Percentiles rank a stretch among this genome's conserved stretches.
phyloP scores from a whole-genome alignment of 2,329 filamentous ascomycete species.

The Zasmidium angulare region DNA sequence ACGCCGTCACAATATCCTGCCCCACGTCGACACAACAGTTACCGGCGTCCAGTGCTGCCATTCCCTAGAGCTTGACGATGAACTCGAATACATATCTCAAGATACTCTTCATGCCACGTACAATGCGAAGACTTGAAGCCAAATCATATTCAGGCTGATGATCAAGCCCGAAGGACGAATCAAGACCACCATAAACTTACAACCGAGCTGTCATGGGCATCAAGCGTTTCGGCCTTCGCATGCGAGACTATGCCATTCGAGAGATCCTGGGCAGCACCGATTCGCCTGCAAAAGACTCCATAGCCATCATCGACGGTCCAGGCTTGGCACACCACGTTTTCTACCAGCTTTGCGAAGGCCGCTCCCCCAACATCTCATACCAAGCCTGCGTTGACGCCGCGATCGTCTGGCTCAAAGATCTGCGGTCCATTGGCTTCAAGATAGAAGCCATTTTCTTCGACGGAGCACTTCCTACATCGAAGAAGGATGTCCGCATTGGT shows the following conservation, averaged over 20 bases:
- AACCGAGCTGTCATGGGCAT: constrained; percentile 31
- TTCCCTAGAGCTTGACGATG: too few species aligned
- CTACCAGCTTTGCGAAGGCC: constrained; percentile 36
- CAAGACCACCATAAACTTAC: neutral
- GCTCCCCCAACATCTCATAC: constrained; percentile 45
- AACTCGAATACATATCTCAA: too few species aligned
- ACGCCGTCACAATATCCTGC: too few species aligned
- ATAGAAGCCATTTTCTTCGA: constrained; percentile 81
- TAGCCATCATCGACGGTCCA: constrained; percentile 71
- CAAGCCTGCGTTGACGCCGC: constrained; percentile 60
- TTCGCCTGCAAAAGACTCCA: constrained; percentile 11
- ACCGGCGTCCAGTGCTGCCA: too few species aligned
- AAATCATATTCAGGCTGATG: neutral
- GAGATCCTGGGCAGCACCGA: constrained; percentile 10
- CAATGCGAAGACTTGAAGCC: too few species aligned
- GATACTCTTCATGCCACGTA: too few species aligned
- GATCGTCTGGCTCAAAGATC: constrained; percentile 61
- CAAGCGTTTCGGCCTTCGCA: constrained; percentile 21
- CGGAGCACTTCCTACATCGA: constrained; percentile 70
- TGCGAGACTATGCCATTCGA: constrained; percentile 18
- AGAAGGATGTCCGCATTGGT: constrained; percentile 61
- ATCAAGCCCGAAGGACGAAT: neutral
- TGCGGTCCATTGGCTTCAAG: constrained; percentile 56
- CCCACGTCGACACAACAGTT: too few species aligned
- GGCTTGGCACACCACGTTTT: constrained; percentile 74